These are phyloP conservation scores for Suillus brevipes DNA, from an alignment of 768 basidiomycete species.

Conservation along the genomic window DNA sequence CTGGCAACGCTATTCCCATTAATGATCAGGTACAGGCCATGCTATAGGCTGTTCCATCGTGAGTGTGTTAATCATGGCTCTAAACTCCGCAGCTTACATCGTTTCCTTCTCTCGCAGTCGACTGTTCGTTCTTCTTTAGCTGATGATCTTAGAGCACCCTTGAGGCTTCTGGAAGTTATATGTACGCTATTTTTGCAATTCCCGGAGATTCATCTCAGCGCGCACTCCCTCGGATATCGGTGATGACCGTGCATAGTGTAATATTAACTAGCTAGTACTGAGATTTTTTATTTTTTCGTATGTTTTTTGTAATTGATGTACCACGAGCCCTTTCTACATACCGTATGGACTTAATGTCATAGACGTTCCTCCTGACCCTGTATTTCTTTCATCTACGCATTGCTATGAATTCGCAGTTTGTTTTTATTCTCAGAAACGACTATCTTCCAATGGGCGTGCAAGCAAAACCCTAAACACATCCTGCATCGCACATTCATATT, in stretches of 20 bases:
- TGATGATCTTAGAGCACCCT: background rate
- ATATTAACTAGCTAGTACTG: background rate
- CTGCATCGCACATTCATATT: background rate
- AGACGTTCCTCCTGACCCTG: too few species aligned
- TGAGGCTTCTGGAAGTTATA: slow-evolving; percentile 2
- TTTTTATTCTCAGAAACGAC: background rate
- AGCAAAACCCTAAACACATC: too few species aligned
- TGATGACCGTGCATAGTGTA: slow-evolving; percentile 12
- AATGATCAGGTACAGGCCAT: slow-evolving; percentile 43
- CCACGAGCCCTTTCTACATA: background rate
- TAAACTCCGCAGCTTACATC: slow-evolving; percentile 11
- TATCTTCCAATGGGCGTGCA: background rate
- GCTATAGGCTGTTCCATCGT: slow-evolving; percentile 32
- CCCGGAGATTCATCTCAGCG: slow-evolving; percentile 6
- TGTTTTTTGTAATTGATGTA: slow-evolving; percentile 5
- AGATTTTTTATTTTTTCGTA: background rate
- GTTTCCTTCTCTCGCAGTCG: slow-evolving; percentile 9
- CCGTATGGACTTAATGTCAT: background rate
- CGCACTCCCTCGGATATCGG: slow-evolving; percentile 11
- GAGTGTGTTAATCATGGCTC: slow-evolving; percentile 11
- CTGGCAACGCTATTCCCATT: slow-evolving; percentile 41
- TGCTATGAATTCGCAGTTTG: too few species aligned
- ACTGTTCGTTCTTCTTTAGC: slow-evolving; percentile 9
- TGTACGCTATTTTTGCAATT: slow-evolving; percentile 10
- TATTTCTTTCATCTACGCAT: background rate